Conservation (phyloP, 306 rosid species). For the Lotus japonicus region DNA sequence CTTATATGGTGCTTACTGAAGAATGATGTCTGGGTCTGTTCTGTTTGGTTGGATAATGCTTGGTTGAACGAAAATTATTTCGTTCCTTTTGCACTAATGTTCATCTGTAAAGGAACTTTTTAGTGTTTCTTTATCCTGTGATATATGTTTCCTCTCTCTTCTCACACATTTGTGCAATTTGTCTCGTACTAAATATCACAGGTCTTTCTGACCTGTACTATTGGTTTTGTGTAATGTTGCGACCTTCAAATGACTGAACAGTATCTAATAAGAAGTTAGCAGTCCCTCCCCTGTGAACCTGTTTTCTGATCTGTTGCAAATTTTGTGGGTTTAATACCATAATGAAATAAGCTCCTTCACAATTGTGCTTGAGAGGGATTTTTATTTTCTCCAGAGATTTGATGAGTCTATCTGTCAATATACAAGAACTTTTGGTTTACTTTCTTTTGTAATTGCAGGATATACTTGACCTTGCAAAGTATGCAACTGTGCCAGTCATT, state of each 20-base stretch:
- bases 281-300: background rate
- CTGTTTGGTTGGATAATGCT: too few relatives aligned
- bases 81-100: too few relatives aligned
- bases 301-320: background rate
- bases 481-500: slow-evolving; percentile 78
- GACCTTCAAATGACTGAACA: background rate
- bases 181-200: too few relatives aligned
- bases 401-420: background rate
- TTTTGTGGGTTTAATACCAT: background rate
- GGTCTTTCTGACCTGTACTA: background rate
- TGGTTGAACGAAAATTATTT: too few relatives aligned
- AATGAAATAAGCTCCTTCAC: background rate
- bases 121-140: too few relatives aligned
- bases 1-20: background rate
- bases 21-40: background rate
- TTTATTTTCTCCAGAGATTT: too few relatives aligned
- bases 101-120: too few relatives aligned
- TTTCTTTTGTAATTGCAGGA: slow-evolving; percentile 47
- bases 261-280: background rate
- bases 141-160: too few relatives aligned
- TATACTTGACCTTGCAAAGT: slow-evolving; percentile 82
- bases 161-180: too few relatives aligned
- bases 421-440: background rate
- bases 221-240: background rate
- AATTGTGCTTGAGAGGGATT: background rate